Evolutionary conservation across 2,329 filamentous ascomycete species (phyloP), one percentile per base, ranked within the genome.

Genomic region (Chrysoporthe deuterocubensis): DNA sequence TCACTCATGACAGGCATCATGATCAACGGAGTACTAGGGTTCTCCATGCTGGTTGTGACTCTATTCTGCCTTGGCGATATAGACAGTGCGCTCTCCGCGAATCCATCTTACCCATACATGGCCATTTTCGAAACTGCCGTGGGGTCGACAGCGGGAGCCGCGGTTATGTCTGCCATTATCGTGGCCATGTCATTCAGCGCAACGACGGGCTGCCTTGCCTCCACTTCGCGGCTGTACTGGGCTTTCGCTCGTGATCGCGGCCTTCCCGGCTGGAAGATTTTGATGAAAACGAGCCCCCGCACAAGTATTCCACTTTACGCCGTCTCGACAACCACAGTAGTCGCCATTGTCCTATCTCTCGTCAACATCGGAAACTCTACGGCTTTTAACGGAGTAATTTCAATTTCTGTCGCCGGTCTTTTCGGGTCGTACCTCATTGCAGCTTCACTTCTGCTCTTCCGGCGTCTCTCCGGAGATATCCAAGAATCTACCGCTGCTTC

Each of bases 1-100:
- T 82, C 84, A 0, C 82, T 88, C 68, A 80, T 87, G 52, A 76
- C 78, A 2, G 81, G 80, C 3, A 77, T 87, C 0, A 68, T 80
- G 0, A 76, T 88, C 61, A 88, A 88, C 66, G 85, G 83, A 3
- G 71, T 80, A 0, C 75, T 86, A 0, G 87, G 86, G 0, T 84
- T 88, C 57, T 78, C 82, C n/a, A 85, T 88, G 79, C 72, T 87
- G n/a, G 78, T 88, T 16, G 83, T 84, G 0, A 78, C 86, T 46
- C 79, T 86, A 9, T 89, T 88, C 71, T 85, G 82, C 37, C 77
- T 88, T 18, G 81, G 81, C 2, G 80, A 88, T 66, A 75, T 85
- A 13, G 78, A 82, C 13, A 74, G 73, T 0, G 80, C 83, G 0
- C 74, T 85, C 3, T 75, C 75, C 0, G 66, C 74, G 0, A 54